Conservation (phyloP, 257 asterid genomes). For the Mentha longifolia region DNA sequence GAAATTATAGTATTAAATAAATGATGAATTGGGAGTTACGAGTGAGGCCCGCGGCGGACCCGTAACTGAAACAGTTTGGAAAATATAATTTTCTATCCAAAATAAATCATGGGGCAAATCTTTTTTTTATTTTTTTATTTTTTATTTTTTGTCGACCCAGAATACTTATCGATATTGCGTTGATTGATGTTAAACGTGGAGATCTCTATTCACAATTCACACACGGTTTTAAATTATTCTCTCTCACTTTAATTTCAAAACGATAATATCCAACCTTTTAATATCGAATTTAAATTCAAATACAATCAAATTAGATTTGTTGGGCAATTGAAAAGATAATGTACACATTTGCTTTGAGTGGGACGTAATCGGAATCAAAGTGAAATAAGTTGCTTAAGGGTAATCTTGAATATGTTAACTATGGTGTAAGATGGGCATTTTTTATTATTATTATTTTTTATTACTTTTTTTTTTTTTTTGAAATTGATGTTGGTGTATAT, state of each 20-base stretch:
- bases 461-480: neutral
- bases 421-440: neutral
- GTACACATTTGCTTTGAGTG: neutral
- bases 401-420: neutral
- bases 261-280: neutral
- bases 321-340: neutral
- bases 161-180: neutral
- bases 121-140: neutral
- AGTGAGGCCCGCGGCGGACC: conserved; percentile 31
- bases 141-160: conserved; percentile 39
- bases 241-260: conserved; percentile 18
- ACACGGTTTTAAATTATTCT: conserved; percentile 17
- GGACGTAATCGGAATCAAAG: neutral
- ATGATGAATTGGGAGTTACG: conserved; percentile 6
- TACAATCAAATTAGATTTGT: neutral
- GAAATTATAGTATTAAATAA: neutral
- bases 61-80: conserved; percentile 16
- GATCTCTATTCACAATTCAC: neutral
- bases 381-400: neutral
- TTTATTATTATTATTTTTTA: no score
- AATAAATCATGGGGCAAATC: conserved; percentile 29
- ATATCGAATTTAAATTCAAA: no score
- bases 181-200: conserved; percentile 30
- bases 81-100: conserved; percentile 10
- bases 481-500: neutral